Conservation (phyloP, 805 yeast genomes). For the Kodamaea sagamina region DNA sequence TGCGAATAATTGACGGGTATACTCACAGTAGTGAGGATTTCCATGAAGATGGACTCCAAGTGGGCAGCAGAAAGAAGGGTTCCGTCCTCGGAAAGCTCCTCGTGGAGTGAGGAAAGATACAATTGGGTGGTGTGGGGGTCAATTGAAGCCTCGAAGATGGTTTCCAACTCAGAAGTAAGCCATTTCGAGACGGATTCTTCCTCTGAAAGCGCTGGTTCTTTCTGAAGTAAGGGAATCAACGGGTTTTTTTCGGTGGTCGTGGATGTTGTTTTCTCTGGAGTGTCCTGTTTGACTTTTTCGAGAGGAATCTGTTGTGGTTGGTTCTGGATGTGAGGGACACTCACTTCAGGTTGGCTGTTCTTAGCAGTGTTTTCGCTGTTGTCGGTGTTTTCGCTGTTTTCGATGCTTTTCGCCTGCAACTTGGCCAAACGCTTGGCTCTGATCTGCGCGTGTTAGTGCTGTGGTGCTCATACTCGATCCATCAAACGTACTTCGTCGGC, state of each 20-base stretch:
- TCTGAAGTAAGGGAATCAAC: not conserved
- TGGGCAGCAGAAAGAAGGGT: constrained; percentile 21
- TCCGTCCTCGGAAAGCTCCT: constrained; percentile 21
- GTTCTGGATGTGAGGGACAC: no score
- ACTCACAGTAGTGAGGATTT: constrained; percentile 57
- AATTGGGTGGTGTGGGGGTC: constrained; percentile 21
- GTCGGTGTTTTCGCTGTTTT: no score
- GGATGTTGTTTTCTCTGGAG: no score
- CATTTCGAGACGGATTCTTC: constrained; percentile 38
- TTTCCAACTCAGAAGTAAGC: constrained; percentile 40
- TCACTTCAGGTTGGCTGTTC: no score
- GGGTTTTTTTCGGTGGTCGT: no score
- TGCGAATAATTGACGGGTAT: constrained; percentile 31
- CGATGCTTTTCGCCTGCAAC: constrained; percentile 24
- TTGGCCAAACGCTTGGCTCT: constrained; percentile 57
- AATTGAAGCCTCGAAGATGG: constrained; percentile 37
- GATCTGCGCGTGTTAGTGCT: constrained; percentile 31
- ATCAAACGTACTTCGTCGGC: constrained; percentile 22
- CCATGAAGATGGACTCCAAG: constrained; percentile 56
- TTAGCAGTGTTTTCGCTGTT: no score
- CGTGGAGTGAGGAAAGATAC: constrained; percentile 26
- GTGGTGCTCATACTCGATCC: not conserved
- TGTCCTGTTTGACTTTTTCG: no score
- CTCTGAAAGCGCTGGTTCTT: constrained; percentile 13
- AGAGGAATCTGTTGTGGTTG: no score